Conservation (phyloP, 2,329 filamentous ascomycete genomes). For the Penicillium sp. region DNA sequence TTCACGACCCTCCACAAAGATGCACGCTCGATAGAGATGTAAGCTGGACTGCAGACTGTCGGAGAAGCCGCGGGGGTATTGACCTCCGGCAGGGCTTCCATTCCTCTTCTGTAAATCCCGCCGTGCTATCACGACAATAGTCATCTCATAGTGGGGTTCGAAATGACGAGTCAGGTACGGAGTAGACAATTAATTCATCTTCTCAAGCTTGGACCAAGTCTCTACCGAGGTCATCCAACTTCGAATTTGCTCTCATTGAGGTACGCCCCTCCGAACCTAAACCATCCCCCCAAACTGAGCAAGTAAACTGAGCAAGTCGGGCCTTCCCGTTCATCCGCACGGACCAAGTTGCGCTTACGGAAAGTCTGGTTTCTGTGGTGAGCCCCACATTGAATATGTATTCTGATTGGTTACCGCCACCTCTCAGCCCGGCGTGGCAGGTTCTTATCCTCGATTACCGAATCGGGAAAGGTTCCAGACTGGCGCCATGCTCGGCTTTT, state of each 20-base stretch:
- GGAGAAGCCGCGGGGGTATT: conserved; percentile 5
- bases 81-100: conserved; percentile 24
- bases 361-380: not conserved
- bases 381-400: not conserved
- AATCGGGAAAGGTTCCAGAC: conserved; percentile 31
- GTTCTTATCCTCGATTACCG: conserved; percentile 10
- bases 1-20: not conserved
- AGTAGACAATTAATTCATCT: not conserved
- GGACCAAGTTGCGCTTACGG: not conserved
- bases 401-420: not conserved
- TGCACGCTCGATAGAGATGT: not conserved
- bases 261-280: not conserved
- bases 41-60: not conserved
- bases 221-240: not conserved
- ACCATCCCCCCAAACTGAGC: not conserved
- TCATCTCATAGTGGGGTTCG: not conserved
- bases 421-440: conserved; percentile 6
- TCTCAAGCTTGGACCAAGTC: not conserved
- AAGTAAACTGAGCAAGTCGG: not conserved
- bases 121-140: not conserved
- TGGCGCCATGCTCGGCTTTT: conserved; percentile 11
- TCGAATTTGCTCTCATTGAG: not conserved
- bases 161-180: not conserved
- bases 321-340: conserved; percentile 3
- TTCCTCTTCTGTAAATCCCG: conserved; percentile 11